These are phyloP conservation scores for Brettanomyces sp. DNA, from an alignment of 805 yeast genomes.

Conservation along the genomic window DNA sequence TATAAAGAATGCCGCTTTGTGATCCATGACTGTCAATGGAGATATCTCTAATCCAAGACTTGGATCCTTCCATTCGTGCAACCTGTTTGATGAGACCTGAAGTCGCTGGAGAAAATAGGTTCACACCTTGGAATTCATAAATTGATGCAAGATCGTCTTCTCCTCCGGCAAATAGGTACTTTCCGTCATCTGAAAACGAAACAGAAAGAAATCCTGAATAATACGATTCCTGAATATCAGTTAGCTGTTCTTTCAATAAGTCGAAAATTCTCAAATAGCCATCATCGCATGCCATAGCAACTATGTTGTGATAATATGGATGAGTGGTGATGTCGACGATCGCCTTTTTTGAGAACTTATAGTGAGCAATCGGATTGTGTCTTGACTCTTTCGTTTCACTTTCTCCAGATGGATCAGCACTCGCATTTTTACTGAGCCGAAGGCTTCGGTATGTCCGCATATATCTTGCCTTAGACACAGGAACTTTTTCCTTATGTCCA, in stretches of 20 bases:
- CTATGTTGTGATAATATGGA: slow-evolving; percentile 29
- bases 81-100: slow-evolving; percentile 18
- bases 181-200: slow-evolving; percentile 38
- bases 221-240: slow-evolving; percentile 53
- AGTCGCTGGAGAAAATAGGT: slow-evolving; percentile 8
- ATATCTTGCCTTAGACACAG: background rate
- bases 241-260: slow-evolving; percentile 29
- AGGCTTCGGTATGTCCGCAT: slow-evolving; percentile 2
- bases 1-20: slow-evolving; percentile 26
- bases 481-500: slow-evolving; percentile 1
- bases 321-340: slow-evolving; percentile 39
- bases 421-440: too few relatives aligned
- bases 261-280: slow-evolving; percentile 56
- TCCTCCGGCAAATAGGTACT: slow-evolving; percentile 41
- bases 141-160: slow-evolving; percentile 43
- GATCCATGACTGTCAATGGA: slow-evolving; percentile 32
- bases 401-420: background rate
- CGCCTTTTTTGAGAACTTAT: slow-evolving; percentile 51
- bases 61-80: slow-evolving; percentile 35
- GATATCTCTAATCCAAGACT: slow-evolving; percentile 41
- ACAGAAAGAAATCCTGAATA: slow-evolving; percentile 54
- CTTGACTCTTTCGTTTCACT: slow-evolving; percentile 10
- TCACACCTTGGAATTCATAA: slow-evolving; percentile 25
- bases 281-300: slow-evolving; percentile 54
- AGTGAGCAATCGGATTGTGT: slow-evolving; percentile 46